Evolutionary conservation across 192 early-diverging fungal species (phyloP).

Genomic region (Podila clonocystis): DNA sequence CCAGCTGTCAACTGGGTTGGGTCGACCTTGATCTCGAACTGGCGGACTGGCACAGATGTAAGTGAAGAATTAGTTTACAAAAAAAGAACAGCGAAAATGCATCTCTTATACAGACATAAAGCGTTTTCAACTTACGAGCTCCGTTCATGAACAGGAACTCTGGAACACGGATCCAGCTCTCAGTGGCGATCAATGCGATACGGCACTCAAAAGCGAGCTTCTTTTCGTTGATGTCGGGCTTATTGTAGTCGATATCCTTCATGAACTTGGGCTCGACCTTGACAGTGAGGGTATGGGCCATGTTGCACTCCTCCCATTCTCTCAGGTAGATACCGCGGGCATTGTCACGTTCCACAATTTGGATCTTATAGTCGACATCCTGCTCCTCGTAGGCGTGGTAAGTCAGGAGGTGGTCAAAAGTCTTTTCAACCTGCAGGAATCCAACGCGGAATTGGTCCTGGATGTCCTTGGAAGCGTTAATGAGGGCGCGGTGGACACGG

Average conservation of each 20-base stretch:
- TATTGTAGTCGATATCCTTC: conserved; percentile 65
- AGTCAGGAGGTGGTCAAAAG: conserved; percentile 82
- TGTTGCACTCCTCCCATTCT: conserved; percentile 74
- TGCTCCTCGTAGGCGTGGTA: conserved; percentile 63
- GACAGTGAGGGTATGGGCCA: conserved; percentile 65
- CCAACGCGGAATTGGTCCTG: conserved; percentile 81
- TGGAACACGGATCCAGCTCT: conserved; percentile 82
- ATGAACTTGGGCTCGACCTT: conserved; percentile 69
- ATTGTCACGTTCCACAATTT: conserved; percentile 45
- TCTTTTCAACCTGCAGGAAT: conserved; percentile 88
- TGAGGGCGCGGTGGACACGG: conserved; percentile 82
- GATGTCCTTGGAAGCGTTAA: conserved; percentile 79
- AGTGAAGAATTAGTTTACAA: too few species aligned
- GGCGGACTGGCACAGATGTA: conserved; percentile 42
- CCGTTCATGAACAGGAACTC: conserved; percentile 77
- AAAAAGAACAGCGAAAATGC: not conserved
- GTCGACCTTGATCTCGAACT: conserved; percentile 81
- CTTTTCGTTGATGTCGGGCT: conserved; percentile 64
- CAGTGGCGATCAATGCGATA: conserved; percentile 72
- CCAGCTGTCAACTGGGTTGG: conserved; percentile 82
- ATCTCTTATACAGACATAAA: not conserved
- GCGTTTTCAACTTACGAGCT: conserved; percentile 49
- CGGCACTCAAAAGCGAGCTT: conserved; percentile 85
- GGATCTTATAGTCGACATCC: conserved; percentile 73
- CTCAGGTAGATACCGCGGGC: conserved; percentile 92